Conservation (phyloP, 2,329 filamentous ascomycete species). For the Neonectria coccinea region DNA sequence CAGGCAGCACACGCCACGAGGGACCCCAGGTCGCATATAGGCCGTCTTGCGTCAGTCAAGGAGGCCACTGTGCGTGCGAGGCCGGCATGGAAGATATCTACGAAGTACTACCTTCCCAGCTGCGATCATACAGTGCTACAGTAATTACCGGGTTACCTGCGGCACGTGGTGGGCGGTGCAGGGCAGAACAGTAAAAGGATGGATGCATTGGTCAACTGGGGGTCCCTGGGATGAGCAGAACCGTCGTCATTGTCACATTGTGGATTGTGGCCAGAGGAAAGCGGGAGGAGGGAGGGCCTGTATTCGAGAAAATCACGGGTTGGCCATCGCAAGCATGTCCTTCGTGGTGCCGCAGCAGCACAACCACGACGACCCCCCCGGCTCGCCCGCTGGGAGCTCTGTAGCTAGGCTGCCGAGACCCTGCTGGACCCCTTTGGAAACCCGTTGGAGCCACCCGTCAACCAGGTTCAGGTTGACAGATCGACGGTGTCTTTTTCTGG, state of each 20-base stretch:
- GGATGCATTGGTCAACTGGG: slow-evolving; percentile 10
- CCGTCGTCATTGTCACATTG: not conserved
- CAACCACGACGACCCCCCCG: not conserved
- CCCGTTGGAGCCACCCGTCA: slow-evolving; percentile 21
- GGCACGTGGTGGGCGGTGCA: slow-evolving; percentile 20
- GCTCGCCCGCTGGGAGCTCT: not conserved
- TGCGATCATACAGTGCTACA: not conserved
- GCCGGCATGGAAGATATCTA: not conserved
- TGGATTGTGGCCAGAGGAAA: slow-evolving; percentile 7
- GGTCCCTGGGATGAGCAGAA: slow-evolving; percentile 15
- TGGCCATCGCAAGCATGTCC: slow-evolving; percentile 1
- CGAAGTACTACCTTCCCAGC: not conserved
- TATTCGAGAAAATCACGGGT: not conserved
- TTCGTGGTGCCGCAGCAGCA: slow-evolving; percentile 2
- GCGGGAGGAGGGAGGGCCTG: not conserved
- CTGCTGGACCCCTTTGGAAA: slow-evolving; percentile 9
- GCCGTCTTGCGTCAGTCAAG: too few relatives aligned
- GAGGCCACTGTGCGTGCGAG: not conserved
- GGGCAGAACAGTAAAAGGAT: not conserved
- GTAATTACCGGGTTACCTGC: slow-evolving; percentile 5
- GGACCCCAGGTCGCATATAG: not conserved
- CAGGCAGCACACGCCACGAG: not conserved
- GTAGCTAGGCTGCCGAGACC: slow-evolving; percentile 10
- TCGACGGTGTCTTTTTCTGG: slow-evolving; percentile 12
- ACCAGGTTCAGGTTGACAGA: slow-evolving; percentile 24